A percentile compares a stretch with the other conserved stretches of the same genome.
Evolutionary conservation across 73 alveolate genomes (phyloP).

Genomic region (Urostyla sp.): DNA sequence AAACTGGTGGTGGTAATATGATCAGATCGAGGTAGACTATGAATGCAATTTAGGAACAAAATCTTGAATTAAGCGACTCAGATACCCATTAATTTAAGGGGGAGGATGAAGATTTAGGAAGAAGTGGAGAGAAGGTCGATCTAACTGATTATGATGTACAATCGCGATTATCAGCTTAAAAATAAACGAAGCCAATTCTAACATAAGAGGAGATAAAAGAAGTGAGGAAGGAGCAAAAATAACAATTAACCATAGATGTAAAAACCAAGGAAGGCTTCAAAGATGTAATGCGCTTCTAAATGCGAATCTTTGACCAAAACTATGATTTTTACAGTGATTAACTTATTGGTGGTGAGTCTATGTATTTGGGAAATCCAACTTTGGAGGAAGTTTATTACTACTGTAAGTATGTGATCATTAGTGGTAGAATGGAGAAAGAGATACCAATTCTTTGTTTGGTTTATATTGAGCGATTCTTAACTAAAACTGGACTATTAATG

Average conservation of each 20-base stretch:
- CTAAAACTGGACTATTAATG: slow-evolving; percentile 91
- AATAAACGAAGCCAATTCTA: slow-evolving; percentile 12
- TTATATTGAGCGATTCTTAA: slow-evolving; percentile 96
- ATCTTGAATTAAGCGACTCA: slow-evolving; percentile 28
- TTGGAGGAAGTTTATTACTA: slow-evolving; percentile 87
- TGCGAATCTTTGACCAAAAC: slow-evolving; percentile 56
- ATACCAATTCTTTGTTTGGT: slow-evolving; percentile 92
- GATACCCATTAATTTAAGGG: slow-evolving; percentile 2
- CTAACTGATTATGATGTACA: slow-evolving; percentile 6
- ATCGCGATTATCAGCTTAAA: neutral
- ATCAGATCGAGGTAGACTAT: slow-evolving; percentile 23
- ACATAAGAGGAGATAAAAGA: slow-evolving; percentile 15
- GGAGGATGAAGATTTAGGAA: slow-evolving; percentile 49
- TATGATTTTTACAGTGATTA: slow-evolving; percentile 54
- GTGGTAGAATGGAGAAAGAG: slow-evolving; percentile 96
- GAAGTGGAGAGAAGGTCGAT: slow-evolving; percentile 42
- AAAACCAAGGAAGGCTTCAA: slow-evolving; percentile 65
- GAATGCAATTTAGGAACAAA: slow-evolving; percentile 28
- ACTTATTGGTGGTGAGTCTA: slow-evolving; percentile 34
- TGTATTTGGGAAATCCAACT: slow-evolving; percentile 57
- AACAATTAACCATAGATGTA: slow-evolving; percentile 41
- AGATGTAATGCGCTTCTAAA: slow-evolving; percentile 52
- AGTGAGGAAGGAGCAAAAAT: neutral
- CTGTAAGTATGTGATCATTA: slow-evolving; percentile 91
- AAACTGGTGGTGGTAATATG: neutral